These are phyloP conservation scores for Globisporangium irregulare DNA, from an alignment of 352 stramenopile species.

Conservation along the genomic window DNA sequence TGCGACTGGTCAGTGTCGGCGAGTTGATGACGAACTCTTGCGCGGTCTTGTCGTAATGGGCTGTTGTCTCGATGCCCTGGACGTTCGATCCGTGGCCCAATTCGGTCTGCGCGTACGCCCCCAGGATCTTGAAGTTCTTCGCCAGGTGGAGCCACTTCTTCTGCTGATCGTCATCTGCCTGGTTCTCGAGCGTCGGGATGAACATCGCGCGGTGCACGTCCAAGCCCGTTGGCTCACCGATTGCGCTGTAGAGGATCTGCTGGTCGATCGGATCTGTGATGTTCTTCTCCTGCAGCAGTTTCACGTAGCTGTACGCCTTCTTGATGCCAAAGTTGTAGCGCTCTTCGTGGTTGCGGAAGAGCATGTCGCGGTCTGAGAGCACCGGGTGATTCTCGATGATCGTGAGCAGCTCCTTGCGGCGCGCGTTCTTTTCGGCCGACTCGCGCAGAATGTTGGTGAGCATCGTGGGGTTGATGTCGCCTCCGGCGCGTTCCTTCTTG, in stretches of 20 bases:
- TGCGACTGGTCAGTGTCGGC: slow-evolving; percentile 32
- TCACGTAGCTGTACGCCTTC: slow-evolving; percentile 39
- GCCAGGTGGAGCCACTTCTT: slow-evolving; percentile 64
- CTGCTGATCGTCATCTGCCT: slow-evolving; percentile 54
- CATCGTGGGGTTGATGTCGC: slow-evolving; percentile 18
- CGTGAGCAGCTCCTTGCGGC: slow-evolving; percentile 13
- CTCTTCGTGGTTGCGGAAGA: slow-evolving; percentile 44
- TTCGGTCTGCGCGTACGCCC: slow-evolving; percentile 95
- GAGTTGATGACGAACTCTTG: slow-evolving; percentile 94
- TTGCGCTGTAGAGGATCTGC: slow-evolving; percentile 33
- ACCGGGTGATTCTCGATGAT: slow-evolving; percentile 30
- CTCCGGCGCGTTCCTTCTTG: slow-evolving; percentile 16
- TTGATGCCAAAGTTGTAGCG: slow-evolving; percentile 26
- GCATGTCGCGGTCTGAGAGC: slow-evolving; percentile 38
- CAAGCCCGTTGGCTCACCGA: slow-evolving; percentile 44
- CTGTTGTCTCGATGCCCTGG: slow-evolving; percentile 89
- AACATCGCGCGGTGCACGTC: slow-evolving; percentile 69
- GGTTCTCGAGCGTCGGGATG: slow-evolving; percentile 65
- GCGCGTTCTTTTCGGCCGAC: slow-evolving; percentile 11
- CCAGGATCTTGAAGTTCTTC: slow-evolving; percentile 61
- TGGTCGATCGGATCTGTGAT: slow-evolving; percentile 25
- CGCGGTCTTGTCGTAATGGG: slow-evolving; percentile 84
- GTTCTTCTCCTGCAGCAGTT: slow-evolving; percentile 27
- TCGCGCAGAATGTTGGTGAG: slow-evolving; percentile 15
- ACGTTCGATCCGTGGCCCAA: slow-evolving; percentile 94